Percentiles rank a stretch among this genome's conserved stretches.
Conservation (phyloP, 2,329 filamentous ascomycete genomes). For the Raffaelea ambrosiae region DNA sequence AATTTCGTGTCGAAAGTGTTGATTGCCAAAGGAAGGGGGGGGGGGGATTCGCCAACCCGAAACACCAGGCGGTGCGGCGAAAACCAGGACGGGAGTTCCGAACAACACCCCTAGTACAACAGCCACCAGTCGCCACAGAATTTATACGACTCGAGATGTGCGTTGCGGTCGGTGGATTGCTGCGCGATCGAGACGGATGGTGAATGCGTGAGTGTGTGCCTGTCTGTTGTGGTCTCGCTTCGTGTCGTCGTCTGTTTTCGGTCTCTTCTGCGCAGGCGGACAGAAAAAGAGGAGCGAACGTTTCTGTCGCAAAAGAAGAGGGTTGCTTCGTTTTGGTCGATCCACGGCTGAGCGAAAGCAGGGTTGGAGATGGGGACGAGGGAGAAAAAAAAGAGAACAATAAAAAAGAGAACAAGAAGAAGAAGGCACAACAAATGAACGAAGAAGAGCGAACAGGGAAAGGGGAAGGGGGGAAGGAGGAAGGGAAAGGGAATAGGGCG, state of each 20-base stretch:
- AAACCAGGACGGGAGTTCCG: conserved; percentile 7
- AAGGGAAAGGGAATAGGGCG: not conserved
- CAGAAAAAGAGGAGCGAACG: no score
- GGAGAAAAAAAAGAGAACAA: not conserved
- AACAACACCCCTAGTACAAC: conserved; percentile 9
- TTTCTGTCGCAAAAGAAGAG: no score
- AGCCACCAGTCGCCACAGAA: conserved; percentile 8
- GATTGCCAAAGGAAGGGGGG: not conserved
- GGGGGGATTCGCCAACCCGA: conserved; percentile 13
- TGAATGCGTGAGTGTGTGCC: no score
- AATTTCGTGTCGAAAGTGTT: not conserved
- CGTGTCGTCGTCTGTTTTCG: no score
- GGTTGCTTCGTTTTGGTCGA: no score
- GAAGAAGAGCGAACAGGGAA: not conserved
- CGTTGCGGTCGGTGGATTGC: no score
- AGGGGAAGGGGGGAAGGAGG: not conserved
- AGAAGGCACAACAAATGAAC: not conserved
- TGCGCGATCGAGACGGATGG: no score
- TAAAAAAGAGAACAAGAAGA: not conserved
- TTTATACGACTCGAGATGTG: not conserved
- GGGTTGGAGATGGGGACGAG: not conserved
- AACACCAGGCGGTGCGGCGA: conserved; percentile 12
- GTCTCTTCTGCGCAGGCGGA: no score
- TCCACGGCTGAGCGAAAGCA: not conserved
- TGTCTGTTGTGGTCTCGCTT: no score